phyloP scores from a whole-genome alignment of 306 rosid genomes.

The Boehmeria nivea region DNA sequence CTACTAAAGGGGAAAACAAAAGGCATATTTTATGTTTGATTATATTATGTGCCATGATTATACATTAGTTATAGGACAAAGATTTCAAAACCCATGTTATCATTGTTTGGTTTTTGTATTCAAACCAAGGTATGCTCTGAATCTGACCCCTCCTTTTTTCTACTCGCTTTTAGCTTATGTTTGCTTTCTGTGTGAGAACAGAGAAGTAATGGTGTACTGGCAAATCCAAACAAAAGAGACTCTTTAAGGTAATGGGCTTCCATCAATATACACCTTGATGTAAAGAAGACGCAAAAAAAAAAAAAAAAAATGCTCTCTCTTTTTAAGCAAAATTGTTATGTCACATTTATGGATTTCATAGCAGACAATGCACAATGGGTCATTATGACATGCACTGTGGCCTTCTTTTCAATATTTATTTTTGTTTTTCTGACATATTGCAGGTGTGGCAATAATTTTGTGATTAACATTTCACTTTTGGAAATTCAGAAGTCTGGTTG shows the following conservation, averaged over 20 bases:
- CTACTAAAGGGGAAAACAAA: neutral
- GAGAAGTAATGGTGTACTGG: no score
- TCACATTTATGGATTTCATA: neutral
- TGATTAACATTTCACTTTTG: constrained; percentile 2
- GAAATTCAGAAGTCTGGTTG: constrained; percentile 2
- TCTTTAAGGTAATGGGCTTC: constrained; percentile 28
- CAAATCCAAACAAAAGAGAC: constrained; percentile 11
- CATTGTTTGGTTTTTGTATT: neutral
- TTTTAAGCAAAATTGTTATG: neutral
- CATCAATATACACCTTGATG: constrained; percentile 14
- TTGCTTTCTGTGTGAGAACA: no score
- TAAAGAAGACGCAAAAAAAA: constrained; percentile 14
- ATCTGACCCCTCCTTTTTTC: neutral
- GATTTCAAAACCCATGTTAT: constrained; percentile 2
- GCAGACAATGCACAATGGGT: constrained; percentile 41
- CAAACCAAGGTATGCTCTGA: neutral
- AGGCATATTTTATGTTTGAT: neutral
- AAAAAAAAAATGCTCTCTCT: neutral
- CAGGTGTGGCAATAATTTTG: constrained; percentile 16
- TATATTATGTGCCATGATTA: constrained; percentile 1
- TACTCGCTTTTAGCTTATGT: no score
- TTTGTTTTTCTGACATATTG: constrained; percentile 14
- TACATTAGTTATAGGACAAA: neutral
- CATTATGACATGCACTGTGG: constrained; percentile 18
- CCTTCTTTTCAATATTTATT: constrained; percentile 1